A percentile compares a stretch with the other conserved stretches of the same genome.
phyloP scores from a whole-genome alignment of 2,329 filamentous ascomycete species.

The Macroventuria anomochaeta region DNA sequence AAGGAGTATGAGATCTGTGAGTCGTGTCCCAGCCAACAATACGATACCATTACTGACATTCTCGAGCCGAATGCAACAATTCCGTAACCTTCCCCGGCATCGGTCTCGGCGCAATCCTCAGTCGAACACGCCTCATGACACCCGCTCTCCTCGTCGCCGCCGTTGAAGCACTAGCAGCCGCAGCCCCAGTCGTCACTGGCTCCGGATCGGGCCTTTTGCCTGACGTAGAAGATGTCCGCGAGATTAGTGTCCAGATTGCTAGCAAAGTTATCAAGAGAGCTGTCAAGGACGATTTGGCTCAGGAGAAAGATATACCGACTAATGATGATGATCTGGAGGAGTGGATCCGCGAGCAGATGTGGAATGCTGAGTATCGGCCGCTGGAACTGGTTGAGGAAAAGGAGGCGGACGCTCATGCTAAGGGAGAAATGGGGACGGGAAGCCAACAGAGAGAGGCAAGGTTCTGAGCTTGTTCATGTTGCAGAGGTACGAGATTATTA shows the following conservation, averaged over 20 bases:
- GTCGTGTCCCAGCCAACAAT: constrained; percentile 37
- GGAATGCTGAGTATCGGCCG: constrained; percentile 72
- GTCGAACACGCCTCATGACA: constrained; percentile 69
- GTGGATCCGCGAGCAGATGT: constrained; percentile 83
- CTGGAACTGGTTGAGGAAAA: constrained; percentile 62
- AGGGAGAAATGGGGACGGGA: constrained; percentile 60
- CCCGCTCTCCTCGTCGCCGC: constrained; percentile 84
- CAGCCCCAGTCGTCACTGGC: constrained; percentile 73
- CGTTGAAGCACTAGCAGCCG: constrained; percentile 71
- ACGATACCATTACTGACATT: constrained; percentile 8
- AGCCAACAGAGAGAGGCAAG: constrained; percentile 33
- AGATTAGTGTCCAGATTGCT: constrained; percentile 80
- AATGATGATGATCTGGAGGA: constrained; percentile 64
- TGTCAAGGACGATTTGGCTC: constrained; percentile 71
- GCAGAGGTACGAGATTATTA: neutral
- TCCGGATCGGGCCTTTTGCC: constrained; percentile 71
- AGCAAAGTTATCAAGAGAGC: constrained; percentile 75
- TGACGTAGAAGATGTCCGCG: constrained; percentile 74
- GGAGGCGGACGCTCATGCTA: constrained; percentile 64
- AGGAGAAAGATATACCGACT: constrained; percentile 68
- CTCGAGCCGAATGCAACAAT: constrained; percentile 83
- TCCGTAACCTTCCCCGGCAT: constrained; percentile 85
- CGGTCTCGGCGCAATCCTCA: constrained; percentile 78
- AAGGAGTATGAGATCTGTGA: constrained; percentile 62
- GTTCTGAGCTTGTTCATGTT: constrained; percentile 5